A percentile compares a stretch with the other conserved stretches of the same genome.
phyloP scores from a whole-genome alignment of 2,329 filamentous ascomycete species.

The Chlorencoelia australis region DNA sequence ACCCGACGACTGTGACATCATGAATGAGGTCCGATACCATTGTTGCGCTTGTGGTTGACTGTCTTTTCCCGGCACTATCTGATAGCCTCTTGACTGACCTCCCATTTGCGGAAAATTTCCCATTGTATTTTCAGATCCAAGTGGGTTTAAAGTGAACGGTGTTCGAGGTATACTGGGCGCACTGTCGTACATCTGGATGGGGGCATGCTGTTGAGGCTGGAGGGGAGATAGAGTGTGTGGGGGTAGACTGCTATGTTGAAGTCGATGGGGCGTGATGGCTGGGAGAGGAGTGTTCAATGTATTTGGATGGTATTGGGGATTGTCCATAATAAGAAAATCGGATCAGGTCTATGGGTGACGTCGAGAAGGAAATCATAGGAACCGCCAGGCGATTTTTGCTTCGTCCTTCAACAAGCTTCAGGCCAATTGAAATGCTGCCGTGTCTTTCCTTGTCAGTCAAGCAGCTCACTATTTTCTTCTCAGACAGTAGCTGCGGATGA shows the following conservation, averaged over 20 bases:
- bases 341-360: constrained; percentile 1
- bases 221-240: constrained; percentile 48
- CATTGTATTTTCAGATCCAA: constrained; percentile 45
- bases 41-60: constrained; percentile 21
- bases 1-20: constrained; percentile 58
- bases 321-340: constrained; percentile 18
- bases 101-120: constrained; percentile 49
- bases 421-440: background rate
- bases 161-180: constrained; percentile 47
- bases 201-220: no score
- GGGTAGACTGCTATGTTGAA: constrained; percentile 31
- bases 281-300: constrained; percentile 22
- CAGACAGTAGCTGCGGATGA: no score
- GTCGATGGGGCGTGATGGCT: constrained; percentile 28
- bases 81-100: constrained; percentile 17
- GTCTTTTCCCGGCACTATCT: constrained; percentile 22
- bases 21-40: constrained; percentile 45
- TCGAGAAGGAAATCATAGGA: constrained; percentile 4
- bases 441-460: no score
- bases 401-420: background rate
- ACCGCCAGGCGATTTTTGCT: background rate
- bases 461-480: no score
- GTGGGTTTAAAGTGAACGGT: constrained; percentile 52
- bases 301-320: constrained; percentile 23
- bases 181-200: constrained; percentile 38